Evolutionary conservation across 352 stramenopile species (phyloP).

Genomic region (Sclerospora graminicola): DNA sequence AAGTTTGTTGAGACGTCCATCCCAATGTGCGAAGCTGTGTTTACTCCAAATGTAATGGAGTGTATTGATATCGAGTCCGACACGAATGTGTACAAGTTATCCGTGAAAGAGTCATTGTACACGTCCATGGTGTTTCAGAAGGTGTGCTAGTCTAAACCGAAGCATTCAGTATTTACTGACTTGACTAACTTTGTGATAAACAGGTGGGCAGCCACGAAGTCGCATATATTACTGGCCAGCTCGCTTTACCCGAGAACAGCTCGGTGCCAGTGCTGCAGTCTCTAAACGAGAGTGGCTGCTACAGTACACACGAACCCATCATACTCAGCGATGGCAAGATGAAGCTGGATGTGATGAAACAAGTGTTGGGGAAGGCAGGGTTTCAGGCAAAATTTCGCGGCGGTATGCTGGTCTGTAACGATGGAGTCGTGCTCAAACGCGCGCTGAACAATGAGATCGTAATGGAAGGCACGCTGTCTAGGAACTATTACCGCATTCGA

Average conservation of each 20-base stretch:
- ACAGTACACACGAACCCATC: constrained; percentile 60
- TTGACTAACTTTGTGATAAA: background rate
- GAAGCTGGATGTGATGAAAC: constrained; percentile 86
- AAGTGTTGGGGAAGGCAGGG: constrained; percentile 73
- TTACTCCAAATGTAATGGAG: constrained; percentile 80
- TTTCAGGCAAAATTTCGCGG: constrained; percentile 87
- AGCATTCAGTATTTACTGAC: background rate
- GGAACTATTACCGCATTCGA: constrained; percentile 83
- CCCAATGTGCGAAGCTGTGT: constrained; percentile 76
- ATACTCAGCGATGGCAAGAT: constrained; percentile 83
- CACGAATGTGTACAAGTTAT: constrained; percentile 86
- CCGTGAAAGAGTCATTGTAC: constrained; percentile 81
- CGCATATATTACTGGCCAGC: constrained; percentile 72
- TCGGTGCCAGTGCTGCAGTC: constrained; percentile 63
- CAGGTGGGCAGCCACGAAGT: constrained; percentile 81
- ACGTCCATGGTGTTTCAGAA: constrained; percentile 77
- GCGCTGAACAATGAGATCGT: constrained; percentile 84
- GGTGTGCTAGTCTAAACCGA: constrained; percentile 18
- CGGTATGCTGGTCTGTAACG: constrained; percentile 84
- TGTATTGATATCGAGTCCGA: constrained; percentile 87
- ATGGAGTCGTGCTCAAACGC: constrained; percentile 81
- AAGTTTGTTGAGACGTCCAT: constrained; percentile 78
- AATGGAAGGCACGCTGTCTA: constrained; percentile 73
- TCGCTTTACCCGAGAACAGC: constrained; percentile 55
- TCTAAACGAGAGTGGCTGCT: constrained; percentile 25